Evolutionary conservation across 1,284 basidiomycete species (phyloP).

Genomic region (Malassezia equina): DNA sequence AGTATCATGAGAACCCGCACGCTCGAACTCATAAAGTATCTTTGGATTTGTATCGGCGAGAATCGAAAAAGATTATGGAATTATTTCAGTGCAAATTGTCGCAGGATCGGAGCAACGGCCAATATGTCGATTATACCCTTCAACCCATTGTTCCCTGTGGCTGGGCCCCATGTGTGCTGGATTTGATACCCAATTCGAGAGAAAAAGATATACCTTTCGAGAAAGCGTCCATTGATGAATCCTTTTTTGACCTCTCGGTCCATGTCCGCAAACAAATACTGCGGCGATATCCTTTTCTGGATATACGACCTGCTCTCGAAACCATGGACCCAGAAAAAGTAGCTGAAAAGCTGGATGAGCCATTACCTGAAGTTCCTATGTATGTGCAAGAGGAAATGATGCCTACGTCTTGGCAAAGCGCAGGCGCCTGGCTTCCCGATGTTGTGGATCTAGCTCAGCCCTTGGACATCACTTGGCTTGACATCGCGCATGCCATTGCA

Average conservation of each 20-base stretch:
- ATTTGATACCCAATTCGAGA: background rate
- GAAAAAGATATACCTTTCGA: slow-evolving; percentile 31
- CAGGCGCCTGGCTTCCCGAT: slow-evolving; percentile 50
- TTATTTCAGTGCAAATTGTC: slow-evolving; percentile 53
- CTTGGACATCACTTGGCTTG: slow-evolving; percentile 63
- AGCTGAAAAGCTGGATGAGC: slow-evolving; percentile 56
- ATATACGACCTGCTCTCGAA: slow-evolving; percentile 18
- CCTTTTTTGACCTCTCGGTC: slow-evolving; percentile 43
- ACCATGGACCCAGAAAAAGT: background rate
- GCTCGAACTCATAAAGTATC: slow-evolving; percentile 88
- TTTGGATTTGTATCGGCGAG: slow-evolving; percentile 81
- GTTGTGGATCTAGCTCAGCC: slow-evolving; percentile 22
- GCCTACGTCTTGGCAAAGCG: slow-evolving; percentile 55
- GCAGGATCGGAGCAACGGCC: slow-evolving; percentile 61
- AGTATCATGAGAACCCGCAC: slow-evolving; percentile 68
- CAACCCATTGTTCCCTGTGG: background rate
- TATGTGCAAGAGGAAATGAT: slow-evolving; percentile 50
- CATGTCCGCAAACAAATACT: slow-evolving; percentile 41
- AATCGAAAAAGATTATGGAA: slow-evolving; percentile 77
- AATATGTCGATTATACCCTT: slow-evolving; percentile 55
- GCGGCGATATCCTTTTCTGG: slow-evolving; percentile 59
- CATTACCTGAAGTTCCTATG: slow-evolving; percentile 65
- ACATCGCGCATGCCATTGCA: slow-evolving; percentile 77
- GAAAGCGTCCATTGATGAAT: slow-evolving; percentile 57
- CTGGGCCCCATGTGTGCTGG: slow-evolving; percentile 3